phyloP scores from a whole-genome alignment of 352 stramenopile species.

The Phytophthora pisi region DNA sequence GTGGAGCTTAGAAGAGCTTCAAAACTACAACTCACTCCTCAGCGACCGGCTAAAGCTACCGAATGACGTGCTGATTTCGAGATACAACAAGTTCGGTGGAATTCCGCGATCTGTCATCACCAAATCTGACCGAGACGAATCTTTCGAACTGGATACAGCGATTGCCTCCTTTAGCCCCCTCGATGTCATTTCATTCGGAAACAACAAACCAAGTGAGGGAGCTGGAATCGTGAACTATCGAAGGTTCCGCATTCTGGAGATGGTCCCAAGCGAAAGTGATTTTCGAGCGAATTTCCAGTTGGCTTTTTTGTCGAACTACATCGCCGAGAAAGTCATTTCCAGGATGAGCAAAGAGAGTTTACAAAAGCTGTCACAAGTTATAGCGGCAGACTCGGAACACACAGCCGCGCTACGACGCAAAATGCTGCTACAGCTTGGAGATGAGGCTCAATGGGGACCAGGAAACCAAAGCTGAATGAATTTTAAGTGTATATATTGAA shows the following conservation, averaged over 20 bases:
- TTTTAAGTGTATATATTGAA: neutral
- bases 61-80: constrained; percentile 52
- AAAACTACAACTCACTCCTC: constrained; percentile 11
- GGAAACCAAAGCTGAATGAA: neutral
- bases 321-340: constrained; percentile 14
- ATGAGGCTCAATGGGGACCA: neutral
- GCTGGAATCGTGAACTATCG: constrained; percentile 9
- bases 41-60: neutral
- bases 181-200: constrained; percentile 3
- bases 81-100: constrained; percentile 60
- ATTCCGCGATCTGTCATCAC: constrained; percentile 17
- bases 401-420: constrained; percentile 12
- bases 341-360: constrained; percentile 9
- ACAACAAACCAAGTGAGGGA: constrained; percentile 2
- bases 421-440: neutral
- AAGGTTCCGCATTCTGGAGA: constrained; percentile 20
- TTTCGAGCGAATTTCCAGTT: constrained; percentile 15
- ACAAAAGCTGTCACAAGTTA: constrained; percentile 15
- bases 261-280: constrained; percentile 4
- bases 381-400: constrained; percentile 11
- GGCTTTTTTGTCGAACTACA: constrained; percentile 19
- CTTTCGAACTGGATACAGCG: constrained; percentile 46
- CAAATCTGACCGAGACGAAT: constrained; percentile 29
- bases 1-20: constrained; percentile 6
- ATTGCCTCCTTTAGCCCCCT: neutral